Evolutionary conservation across 2,329 filamentous ascomycete genomes (phyloP), one percentile per base, ranked within the genome.

Genomic region (Alternaria sp.): DNA sequence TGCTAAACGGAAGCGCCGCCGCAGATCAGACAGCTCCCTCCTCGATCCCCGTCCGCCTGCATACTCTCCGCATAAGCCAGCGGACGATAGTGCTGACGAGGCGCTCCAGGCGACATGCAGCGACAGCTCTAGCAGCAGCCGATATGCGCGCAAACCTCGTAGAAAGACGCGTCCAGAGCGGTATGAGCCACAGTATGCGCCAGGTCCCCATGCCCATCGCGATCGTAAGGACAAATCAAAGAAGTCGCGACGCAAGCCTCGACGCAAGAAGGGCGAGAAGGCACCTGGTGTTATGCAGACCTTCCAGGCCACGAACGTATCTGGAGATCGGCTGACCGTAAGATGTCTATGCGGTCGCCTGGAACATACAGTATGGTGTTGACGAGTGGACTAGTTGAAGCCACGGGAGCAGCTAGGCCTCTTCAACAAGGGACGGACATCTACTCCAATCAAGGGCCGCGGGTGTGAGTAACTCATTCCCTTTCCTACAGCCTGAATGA

Each of bases 361-460:
- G 32, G 25, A 36, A 12, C n/a, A 36, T 68, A 36, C 59, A 54
- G 46, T 58, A 50, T 21, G 19, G 19, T 57, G 61, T 73, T 79
- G 68, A 78, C 69, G 57, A 69, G 66, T 71, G 69, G 65, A 62
- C 55, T 64, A 85, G 83, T 75, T 85, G 62, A 82, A 80, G 69
- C 80, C 81, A 23, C 73, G 74, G 54, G 75, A 73, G 46, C 78
- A 76, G 55, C 68, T 80, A 50, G 84, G 84, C 2, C 72, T 86
- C 12, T 86, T 86, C 74, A 83, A 78, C 63, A 84, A 83, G 73
- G 84, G 84, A 17, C 81, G 77, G 58, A 80, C 81, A 45, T 85
- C 83, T n/a, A 81, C 77, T 36, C 81, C 82, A 36, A 70, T 82
- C 60, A 79, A 73, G 65, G 79, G 82, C 21, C 77, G 77, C 69